Conservation (phyloP, 2,329 filamentous ascomycete genomes). For the Fusarium sp. region DNA sequence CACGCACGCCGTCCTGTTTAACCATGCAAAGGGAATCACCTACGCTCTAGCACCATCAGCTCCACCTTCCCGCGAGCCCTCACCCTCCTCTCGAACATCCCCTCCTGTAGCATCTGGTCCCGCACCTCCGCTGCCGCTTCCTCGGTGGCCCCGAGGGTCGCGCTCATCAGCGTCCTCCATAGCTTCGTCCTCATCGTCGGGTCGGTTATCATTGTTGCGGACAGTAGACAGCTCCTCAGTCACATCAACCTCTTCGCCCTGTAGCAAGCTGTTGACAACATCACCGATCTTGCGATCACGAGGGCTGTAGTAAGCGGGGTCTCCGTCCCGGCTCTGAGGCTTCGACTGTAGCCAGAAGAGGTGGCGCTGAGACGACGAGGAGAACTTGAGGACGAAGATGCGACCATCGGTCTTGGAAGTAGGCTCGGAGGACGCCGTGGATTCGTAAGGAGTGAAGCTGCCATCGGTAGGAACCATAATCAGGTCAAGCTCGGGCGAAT, state of each 20-base stretch:
- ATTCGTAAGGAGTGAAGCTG: slow-evolving; percentile 86
- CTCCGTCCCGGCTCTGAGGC: slow-evolving; percentile 77
- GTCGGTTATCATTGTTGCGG: slow-evolving; percentile 64
- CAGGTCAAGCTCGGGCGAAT: slow-evolving; percentile 86
- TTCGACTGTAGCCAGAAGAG: slow-evolving; percentile 98
- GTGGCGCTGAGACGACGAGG: slow-evolving; percentile 89
- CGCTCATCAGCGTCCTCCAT: slow-evolving; percentile 76
- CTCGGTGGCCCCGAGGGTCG: slow-evolving; percentile 69
- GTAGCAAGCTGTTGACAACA: slow-evolving; percentile 86
- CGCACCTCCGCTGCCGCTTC: slow-evolving; percentile 81
- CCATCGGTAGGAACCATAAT: slow-evolving; percentile 95
- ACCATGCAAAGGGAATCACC: slow-evolving; percentile 69
- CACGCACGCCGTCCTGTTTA: slow-evolving; percentile 44
- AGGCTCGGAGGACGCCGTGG: slow-evolving; percentile 68
- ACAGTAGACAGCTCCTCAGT: slow-evolving; percentile 78
- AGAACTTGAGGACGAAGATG: slow-evolving; percentile 94
- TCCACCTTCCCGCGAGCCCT: slow-evolving; percentile 89
- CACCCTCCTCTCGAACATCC: slow-evolving; percentile 91
- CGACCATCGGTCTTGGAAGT: slow-evolving; percentile 84
- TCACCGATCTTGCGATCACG: slow-evolving; percentile 90
- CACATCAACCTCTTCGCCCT: slow-evolving; percentile 91
- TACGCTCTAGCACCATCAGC: slow-evolving; percentile 99
- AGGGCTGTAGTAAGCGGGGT: slow-evolving; percentile 84
- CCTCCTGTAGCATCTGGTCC: slow-evolving; percentile 90
- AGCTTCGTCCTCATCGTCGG: slow-evolving; percentile 67